phyloP scores from a whole-genome alignment of 768 basidiomycete species.

The Russula compacta region DNA sequence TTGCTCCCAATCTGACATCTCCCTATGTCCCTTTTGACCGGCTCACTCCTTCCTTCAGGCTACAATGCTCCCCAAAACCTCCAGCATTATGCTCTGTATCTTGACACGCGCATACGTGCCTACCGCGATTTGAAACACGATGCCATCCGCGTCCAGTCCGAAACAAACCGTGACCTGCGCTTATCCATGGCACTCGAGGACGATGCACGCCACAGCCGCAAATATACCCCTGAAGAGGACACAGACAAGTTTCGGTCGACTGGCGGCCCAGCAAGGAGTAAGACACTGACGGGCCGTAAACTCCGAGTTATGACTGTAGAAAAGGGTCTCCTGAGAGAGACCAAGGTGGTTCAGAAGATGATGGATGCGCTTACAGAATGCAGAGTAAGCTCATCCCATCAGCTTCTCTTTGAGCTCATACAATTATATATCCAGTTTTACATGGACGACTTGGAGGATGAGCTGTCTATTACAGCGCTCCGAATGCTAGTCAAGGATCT shows the following conservation, averaged over 20 bases:
- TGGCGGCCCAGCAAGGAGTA: conserved; percentile 39
- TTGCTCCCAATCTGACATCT: neutral
- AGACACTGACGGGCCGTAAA: conserved; percentile 75
- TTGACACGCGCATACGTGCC: conserved; percentile 79
- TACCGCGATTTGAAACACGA: conserved; percentile 92
- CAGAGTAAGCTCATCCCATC: conserved; percentile 47
- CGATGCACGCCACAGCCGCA: conserved; percentile 25
- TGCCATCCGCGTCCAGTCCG: conserved; percentile 86
- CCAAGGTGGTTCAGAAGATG: conserved; percentile 82
- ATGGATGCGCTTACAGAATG: conserved; percentile 84
- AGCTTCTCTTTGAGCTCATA: neutral
- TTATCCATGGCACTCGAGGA: conserved; percentile 57
- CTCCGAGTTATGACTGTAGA: conserved; percentile 89
- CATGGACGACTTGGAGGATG: conserved; percentile 86
- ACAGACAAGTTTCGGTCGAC: neutral
- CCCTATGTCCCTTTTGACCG: neutral
- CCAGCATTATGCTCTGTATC: conserved; percentile 77
- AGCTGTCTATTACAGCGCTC: conserved; percentile 79
- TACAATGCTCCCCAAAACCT: conserved; percentile 82
- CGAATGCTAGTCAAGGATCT: conserved; percentile 95
- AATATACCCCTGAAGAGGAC: conserved; percentile 15
- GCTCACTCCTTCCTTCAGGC: conserved; percentile 36
- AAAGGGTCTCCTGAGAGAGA: conserved; percentile 89
- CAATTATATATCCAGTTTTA: conserved; percentile 57
- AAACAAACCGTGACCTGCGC: conserved; percentile 81